phyloP scores from a whole-genome alignment of 768 basidiomycete genomes.

The Tephrocybe sp. region DNA sequence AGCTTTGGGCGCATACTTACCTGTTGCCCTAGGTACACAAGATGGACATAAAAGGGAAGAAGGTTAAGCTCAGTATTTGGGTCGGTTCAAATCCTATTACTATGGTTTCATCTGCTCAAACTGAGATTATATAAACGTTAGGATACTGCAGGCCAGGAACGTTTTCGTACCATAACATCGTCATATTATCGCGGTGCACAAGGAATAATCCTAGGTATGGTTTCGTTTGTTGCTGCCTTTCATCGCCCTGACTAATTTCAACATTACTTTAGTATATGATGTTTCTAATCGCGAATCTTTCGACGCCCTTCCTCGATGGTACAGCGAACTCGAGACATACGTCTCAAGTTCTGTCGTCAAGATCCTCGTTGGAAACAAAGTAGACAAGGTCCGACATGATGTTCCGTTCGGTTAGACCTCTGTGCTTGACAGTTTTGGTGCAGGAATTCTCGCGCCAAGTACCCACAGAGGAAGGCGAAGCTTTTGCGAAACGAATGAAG shows the following conservation, averaged over 20 bases:
- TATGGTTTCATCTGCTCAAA: not conserved
- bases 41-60: conserved; percentile 82
- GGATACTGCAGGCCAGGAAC: conserved; percentile 97
- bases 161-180: conserved; percentile 93
- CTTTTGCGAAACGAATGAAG: conserved; percentile 80
- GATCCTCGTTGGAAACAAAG: conserved; percentile 93
- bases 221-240: not conserved
- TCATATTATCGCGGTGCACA: conserved; percentile 93
- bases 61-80: conserved; percentile 96
- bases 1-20: not conserved
- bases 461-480: conserved; percentile 68
- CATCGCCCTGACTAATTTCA: not conserved
- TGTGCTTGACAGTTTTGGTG: not conserved
- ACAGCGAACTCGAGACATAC: conserved; percentile 90
- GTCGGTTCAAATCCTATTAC: conserved; percentile 43
- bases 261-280: conserved; percentile 76
- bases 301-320: conserved; percentile 93
- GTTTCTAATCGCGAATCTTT: conserved; percentile 91
- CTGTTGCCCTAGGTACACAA: conserved; percentile 67
- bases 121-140: conserved; percentile 25
- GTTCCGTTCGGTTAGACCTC: not conserved
- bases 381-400: conserved; percentile 69
- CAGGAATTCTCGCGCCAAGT: conserved; percentile 94
- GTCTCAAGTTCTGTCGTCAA: conserved; percentile 84
- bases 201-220: conserved; percentile 72